These are phyloP conservation scores for Penicillium turbatum DNA, from an alignment of 495 filamentous ascomycete genomes.

Conservation along the genomic window DNA sequence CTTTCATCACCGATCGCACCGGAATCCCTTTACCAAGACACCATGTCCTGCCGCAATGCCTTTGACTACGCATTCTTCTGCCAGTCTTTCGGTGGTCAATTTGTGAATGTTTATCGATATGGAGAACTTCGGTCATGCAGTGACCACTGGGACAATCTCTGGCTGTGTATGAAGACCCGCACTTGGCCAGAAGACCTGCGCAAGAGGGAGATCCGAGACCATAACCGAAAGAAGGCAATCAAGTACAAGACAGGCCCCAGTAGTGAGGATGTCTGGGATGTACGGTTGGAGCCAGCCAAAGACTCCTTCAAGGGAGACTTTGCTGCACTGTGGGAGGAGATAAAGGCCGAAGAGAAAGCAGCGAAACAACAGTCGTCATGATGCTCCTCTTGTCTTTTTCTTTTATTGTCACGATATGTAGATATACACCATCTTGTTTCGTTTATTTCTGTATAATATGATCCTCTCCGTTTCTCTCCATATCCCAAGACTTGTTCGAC, in stretches of 20 bases:
- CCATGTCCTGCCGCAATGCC: slow-evolving; percentile 81
- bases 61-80: slow-evolving; percentile 97
- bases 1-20: slow-evolving; percentile 44
- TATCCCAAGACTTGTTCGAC: not conserved
- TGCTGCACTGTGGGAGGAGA: slow-evolving; percentile 52
- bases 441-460: slow-evolving; percentile 3
- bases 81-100: slow-evolving; percentile 85
- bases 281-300: slow-evolving; percentile 49
- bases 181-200: slow-evolving; percentile 43
- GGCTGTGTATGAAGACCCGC: slow-evolving; percentile 88
- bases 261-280: slow-evolving; percentile 91
- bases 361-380: slow-evolving; percentile 12
- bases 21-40: slow-evolving; percentile 66
- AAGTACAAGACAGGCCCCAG: slow-evolving; percentile 71
- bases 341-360: slow-evolving; percentile 44
- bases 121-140: slow-evolving; percentile 68
- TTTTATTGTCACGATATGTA: slow-evolving; percentile 14
- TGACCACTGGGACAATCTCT: slow-evolving; percentile 83
- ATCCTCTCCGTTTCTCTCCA: slow-evolving; percentile 1
- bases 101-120: slow-evolving; percentile 80
- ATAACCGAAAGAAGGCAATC: slow-evolving; percentile 67
- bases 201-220: slow-evolving; percentile 57
- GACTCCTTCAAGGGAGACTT: slow-evolving; percentile 56
- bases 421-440: slow-evolving; percentile 7
- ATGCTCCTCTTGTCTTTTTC: not conserved